Evolutionary conservation across 1,284 basidiomycete species (phyloP).

Genomic region (Cystobasidium sp.): DNA sequence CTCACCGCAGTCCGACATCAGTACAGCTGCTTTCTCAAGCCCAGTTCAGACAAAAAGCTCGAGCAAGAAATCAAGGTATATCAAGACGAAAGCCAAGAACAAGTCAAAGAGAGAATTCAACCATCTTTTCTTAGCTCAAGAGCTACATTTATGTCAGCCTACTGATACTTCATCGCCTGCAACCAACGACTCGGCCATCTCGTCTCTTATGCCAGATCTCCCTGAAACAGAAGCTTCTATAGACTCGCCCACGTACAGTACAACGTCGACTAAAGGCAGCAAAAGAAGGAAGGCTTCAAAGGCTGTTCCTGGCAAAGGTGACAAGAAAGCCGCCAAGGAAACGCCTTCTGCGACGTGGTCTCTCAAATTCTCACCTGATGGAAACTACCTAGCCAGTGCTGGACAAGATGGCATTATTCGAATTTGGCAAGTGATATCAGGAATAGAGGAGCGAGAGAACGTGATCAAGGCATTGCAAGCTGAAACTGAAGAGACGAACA

Average conservation of each 20-base stretch:
- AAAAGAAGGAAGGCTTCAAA: background rate
- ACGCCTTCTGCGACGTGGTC: slow-evolving; percentile 54
- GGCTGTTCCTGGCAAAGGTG: background rate
- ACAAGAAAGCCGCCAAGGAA: slow-evolving; percentile 48
- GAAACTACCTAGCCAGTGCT: slow-evolving; percentile 56
- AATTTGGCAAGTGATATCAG: slow-evolving; percentile 51
- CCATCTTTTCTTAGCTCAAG: slow-evolving; percentile 25
- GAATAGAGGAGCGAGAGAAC: slow-evolving; percentile 40
- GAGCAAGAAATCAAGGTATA: slow-evolving; percentile 31
- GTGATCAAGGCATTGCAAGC: slow-evolving; percentile 4
- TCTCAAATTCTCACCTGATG: slow-evolving; percentile 55
- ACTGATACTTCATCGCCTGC: background rate
- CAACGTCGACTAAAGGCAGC: background rate
- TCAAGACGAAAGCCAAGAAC: slow-evolving; percentile 26
- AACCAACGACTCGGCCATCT: background rate
- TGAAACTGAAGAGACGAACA: background rate
- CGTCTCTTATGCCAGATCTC: background rate
- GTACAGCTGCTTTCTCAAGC: background rate
- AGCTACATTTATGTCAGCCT: background rate
- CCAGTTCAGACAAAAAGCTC: background rate
- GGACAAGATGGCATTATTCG: slow-evolving; percentile 56
- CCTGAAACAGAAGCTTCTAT: slow-evolving; percentile 2
- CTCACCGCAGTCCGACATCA: slow-evolving; percentile 10
- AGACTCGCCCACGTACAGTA: background rate
- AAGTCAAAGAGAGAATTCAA: slow-evolving; percentile 26